These are phyloP conservation scores for Fusarium beomiforme DNA, from an alignment of 2,329 filamentous ascomycete genomes.

Conservation along the genomic window DNA sequence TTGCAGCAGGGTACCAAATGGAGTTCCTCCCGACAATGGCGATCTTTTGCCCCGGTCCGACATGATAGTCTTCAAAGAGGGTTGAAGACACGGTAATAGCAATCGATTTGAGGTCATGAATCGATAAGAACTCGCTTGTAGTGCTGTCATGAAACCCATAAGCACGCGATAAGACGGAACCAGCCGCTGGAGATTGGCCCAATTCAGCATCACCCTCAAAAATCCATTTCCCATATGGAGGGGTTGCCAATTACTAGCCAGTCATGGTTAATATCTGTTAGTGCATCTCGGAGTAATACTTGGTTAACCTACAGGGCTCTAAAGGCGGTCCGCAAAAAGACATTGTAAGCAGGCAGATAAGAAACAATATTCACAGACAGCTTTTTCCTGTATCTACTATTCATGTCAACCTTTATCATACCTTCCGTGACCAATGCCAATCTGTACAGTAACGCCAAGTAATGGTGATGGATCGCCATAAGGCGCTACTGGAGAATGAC, in stretches of 20 bases:
- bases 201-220: background rate
- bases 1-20: background rate
- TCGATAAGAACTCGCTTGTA: background rate
- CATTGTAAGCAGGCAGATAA: background rate
- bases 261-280: accelerated
- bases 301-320: background rate
- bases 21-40: conserved; percentile 1
- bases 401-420: background rate
- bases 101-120: background rate
- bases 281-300: background rate
- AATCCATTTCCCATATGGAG: background rate
- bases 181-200: background rate
- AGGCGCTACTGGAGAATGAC: background rate
- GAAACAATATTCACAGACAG: background rate
- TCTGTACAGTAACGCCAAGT: too few relatives aligned
- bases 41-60: background rate
- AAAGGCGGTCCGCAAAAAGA: background rate
- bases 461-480: background rate
- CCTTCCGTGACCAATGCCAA: background rate
- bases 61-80: background rate
- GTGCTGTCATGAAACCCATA: background rate
- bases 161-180: background rate
- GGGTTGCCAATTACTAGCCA: background rate
- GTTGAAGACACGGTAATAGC: background rate
- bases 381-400: background rate